Percentiles rank a stretch among this genome's conserved stretches.
These are phyloP conservation scores for Dendryphion nanum DNA, from an alignment of 2,329 filamentous ascomycete species.

Conservation along the genomic window DNA sequence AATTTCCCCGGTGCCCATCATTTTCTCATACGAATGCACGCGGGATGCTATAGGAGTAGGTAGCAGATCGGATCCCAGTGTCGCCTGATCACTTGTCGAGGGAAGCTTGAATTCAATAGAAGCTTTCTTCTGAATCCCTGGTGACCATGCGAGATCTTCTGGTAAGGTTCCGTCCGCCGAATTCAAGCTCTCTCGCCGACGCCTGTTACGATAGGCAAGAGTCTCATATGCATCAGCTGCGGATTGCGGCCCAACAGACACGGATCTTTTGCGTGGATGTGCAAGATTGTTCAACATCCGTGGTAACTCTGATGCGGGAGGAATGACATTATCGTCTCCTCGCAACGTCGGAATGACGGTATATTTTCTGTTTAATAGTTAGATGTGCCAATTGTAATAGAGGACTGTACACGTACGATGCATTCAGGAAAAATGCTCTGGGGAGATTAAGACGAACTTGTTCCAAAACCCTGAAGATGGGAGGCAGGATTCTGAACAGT, in stretches of 20 bases:
- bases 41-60: conserved; percentile 47
- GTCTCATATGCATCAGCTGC: conserved; percentile 96
- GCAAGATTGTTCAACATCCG: conserved; percentile 78
- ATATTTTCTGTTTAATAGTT: conserved; percentile 59
- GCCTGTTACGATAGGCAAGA: conserved; percentile 80
- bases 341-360: conserved; percentile 73
- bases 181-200: conserved; percentile 60
- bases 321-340: conserved; percentile 83
- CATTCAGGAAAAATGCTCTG: conserved; percentile 85
- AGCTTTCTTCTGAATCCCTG: conserved; percentile 10
- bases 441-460: conserved; percentile 76
- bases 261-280: conserved; percentile 74
- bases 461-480: conserved; percentile 84
- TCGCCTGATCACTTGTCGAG: conserved; percentile 25
- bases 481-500: conserved; percentile 74
- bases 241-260: conserved; percentile 91
- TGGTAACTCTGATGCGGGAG: conserved; percentile 83
- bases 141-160: conserved; percentile 23
- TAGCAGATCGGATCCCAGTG: conserved; percentile 45
- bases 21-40: conserved; percentile 66
- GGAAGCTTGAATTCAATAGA: conserved; percentile 29
- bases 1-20: conserved; percentile 67
- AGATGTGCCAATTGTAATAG: not conserved
- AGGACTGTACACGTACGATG: conserved; percentile 55
- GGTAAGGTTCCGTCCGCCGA: conserved; percentile 33